phyloP scores from a whole-genome alignment of 169 alveolate genomes.

The Cryptosporidium xiaoi region DNA sequence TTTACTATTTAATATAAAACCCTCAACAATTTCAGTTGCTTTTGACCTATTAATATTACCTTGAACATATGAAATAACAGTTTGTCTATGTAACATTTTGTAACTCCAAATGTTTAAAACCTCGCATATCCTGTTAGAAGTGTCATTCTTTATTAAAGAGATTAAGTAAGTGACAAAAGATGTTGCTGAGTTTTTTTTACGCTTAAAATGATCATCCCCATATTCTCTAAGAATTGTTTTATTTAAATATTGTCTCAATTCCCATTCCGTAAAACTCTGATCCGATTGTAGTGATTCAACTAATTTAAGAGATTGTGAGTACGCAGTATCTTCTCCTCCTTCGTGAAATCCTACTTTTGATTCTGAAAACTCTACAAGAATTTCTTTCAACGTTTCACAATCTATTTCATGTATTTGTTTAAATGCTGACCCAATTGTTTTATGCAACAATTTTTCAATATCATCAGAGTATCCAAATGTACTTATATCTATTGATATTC shows the following conservation, averaged over 20 bases:
- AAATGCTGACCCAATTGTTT: constrained; percentile 11
- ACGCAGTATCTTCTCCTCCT: constrained; percentile 21
- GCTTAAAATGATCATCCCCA: not conserved
- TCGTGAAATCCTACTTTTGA: constrained; percentile 13
- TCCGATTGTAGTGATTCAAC: constrained; percentile 16
- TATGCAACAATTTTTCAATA: constrained; percentile 8
- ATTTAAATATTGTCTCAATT: constrained; percentile 33
- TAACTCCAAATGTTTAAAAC: constrained; percentile 41
- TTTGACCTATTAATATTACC: constrained; percentile 55
- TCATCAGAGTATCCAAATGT: constrained; percentile 57
- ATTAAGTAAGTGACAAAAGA: not conserved
- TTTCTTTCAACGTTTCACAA: constrained; percentile 5
- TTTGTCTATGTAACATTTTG: constrained; percentile 53
- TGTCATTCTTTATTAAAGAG: not conserved
- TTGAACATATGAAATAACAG: constrained; percentile 43
- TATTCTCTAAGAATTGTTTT: not conserved
- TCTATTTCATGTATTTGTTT: constrained; percentile 9
- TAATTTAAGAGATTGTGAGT: constrained; percentile 7
- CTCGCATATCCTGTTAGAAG: constrained; percentile 13
- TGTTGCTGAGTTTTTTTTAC: not conserved
- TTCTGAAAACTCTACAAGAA: not conserved
- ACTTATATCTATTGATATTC: constrained; percentile 17
- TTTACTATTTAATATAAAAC: constrained; percentile 29
- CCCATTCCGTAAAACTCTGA: constrained; percentile 61
- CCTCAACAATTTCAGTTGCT: constrained; percentile 27